Percentiles rank a stretch among this genome's conserved stretches.
Conservation (phyloP, 2,329 filamentous ascomycete genomes). For the Scortechinia acanthostroma region DNA sequence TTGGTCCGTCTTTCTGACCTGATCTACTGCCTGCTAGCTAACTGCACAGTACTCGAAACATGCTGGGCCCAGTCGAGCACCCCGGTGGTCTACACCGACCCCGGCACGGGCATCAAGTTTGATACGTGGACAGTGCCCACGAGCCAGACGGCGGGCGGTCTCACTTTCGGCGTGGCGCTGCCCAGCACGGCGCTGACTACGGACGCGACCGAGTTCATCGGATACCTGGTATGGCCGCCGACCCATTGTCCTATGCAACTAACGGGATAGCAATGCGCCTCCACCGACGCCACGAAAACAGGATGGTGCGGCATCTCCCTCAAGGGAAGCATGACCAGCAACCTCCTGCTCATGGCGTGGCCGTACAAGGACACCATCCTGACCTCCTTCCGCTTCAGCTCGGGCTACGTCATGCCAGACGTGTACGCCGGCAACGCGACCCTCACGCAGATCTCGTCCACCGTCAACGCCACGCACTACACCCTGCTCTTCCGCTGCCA, state of each 20-base stretch:
- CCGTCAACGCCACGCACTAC: conserved; percentile 48
- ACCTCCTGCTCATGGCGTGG: conserved; percentile 50
- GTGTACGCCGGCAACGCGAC: conserved; percentile 55
- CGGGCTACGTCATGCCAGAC: conserved; percentile 49
- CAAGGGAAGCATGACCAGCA: conserved; percentile 46
- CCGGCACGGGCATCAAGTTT: conserved; percentile 42
- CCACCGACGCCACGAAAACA: conserved; percentile 30
- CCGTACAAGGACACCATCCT: conserved; percentile 41
- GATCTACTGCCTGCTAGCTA: no score
- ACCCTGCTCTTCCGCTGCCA: conserved; percentile 60
- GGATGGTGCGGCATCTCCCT: conserved; percentile 54
- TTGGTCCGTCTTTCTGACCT: no score
- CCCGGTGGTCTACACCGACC: conserved; percentile 35
- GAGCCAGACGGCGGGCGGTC: conserved; percentile 29
- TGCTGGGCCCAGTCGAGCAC: no score
- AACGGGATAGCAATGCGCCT: conserved; percentile 30
- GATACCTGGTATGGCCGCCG: conserved; percentile 36
- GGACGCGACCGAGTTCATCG: conserved; percentile 48
- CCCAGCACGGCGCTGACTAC: conserved; percentile 35
- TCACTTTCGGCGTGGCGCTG: conserved; percentile 45
- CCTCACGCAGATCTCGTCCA: conserved; percentile 50
- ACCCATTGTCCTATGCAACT: not conserved
- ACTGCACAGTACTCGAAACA: no score
- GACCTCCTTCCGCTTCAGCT: conserved; percentile 48
- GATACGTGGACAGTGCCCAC: conserved; percentile 35